Base-by-base conservation (phyloP, 257 asterid species). In the Plantago elongata region DNA sequence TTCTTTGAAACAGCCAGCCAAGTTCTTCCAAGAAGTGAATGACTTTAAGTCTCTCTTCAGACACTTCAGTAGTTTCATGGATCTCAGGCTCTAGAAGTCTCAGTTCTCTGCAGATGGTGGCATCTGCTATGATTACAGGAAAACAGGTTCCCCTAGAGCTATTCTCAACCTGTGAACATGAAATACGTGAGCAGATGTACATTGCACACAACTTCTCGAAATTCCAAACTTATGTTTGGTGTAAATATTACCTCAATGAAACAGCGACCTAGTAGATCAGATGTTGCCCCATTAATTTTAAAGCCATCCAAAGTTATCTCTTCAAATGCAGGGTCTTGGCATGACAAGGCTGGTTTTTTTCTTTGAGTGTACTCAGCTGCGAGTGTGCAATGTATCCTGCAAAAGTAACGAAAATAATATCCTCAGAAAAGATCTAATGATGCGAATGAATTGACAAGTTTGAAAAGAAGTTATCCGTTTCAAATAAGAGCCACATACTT, bases 1-100 rank as follows among this genome's bases (percentile, higher is more conserved):
- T 89, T 78, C 95, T 78, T 75, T 89, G 97, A 63, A 89, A 89
- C 38, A 92, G 69, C 99, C 99, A 92, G 49, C 99, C 97, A 12
- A 89, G 83, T 75, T 89, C 97, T 69, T 92, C 75, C 76, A 89
- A 68, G 77, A 89, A 92, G 69, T 75, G 85, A 61, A 86, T 75
- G 60, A 73, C 71, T 69, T 72, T 58, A 38, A 81, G 62, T 61
- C 67, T 64, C 22, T 71, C 68, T 14, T 66, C 40, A 34, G 7
- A 34, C 8, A 6, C 8, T 34, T 34, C 38, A 34, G 38, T 34
- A 65, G 72, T 71, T 64, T 68, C 83, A 50, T 62, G 55, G 9
- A 86, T 78, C 62, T 83, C 92, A 48, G 84, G 78, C 68, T 87
- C 94, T 7, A 83, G 88, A 59, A 76, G 79, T 62, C 78, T 81